These are phyloP conservation scores for Eucalyptus shirleyi DNA, from an alignment of 345 rosid species.

Conservation along the genomic window DNA sequence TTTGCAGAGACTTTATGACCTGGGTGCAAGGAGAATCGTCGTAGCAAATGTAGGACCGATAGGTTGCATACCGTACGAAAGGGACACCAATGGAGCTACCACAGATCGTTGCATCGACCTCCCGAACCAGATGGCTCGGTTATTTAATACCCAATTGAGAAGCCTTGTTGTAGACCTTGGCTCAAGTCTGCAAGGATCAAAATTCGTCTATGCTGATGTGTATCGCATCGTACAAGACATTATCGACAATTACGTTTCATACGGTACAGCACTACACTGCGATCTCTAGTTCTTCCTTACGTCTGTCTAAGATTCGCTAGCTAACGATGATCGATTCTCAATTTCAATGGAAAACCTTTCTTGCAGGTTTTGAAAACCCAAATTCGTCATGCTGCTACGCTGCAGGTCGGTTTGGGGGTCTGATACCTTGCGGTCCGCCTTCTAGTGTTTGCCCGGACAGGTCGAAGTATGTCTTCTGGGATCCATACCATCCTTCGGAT, in stretches of 20 bases:
- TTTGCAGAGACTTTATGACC: constrained; percentile 43
- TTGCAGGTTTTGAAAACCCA: constrained; percentile 47
- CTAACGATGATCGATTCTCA: not conserved
- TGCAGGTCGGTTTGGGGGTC: constrained; percentile 51
- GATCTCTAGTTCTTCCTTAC: not conserved
- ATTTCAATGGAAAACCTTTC: not conserved
- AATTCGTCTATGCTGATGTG: constrained; percentile 42
- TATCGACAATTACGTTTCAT: constrained; percentile 28
- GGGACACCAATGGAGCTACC: constrained; percentile 26
- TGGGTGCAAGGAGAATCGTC: constrained; percentile 60
- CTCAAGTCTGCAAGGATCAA: constrained; percentile 24
- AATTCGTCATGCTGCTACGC: constrained; percentile 39
- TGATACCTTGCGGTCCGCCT: constrained; percentile 40
- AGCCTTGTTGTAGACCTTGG: constrained; percentile 27
- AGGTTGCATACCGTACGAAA: constrained; percentile 72
- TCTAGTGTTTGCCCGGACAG: constrained; percentile 35
- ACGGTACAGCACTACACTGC: constrained; percentile 17
- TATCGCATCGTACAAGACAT: constrained; percentile 43
- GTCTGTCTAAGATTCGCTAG: not conserved
- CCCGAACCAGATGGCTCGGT: constrained; percentile 57
- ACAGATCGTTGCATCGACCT: constrained; percentile 33
- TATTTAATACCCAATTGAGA: constrained; percentile 30
- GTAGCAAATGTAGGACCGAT: constrained; percentile 68
- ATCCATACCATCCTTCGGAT: constrained; percentile 52
- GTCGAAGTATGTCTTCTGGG: constrained; percentile 45